phyloP scores from a whole-genome alignment of 768 basidiomycete genomes.

The Suillus lakei region DNA sequence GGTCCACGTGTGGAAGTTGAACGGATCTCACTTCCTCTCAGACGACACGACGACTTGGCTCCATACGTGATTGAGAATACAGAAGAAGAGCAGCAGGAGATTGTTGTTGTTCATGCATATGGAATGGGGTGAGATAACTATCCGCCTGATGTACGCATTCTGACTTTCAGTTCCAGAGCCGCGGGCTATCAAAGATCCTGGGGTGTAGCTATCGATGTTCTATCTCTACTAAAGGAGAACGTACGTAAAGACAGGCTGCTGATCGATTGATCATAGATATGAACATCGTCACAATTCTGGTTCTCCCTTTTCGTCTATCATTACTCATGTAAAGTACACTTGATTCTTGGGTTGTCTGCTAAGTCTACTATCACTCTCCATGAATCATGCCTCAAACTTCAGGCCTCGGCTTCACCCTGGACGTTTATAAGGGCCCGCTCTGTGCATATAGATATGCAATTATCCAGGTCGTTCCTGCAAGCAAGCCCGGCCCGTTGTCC shows the following conservation, averaged over 20 bases:
- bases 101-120: conserved; percentile 61
- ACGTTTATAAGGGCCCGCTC: no score
- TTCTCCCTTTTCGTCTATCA: not conserved
- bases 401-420: not conserved
- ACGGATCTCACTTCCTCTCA: conserved; percentile 39
- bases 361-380: not conserved
- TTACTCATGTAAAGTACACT: not conserved
- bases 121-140: conserved; percentile 53
- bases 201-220: conserved; percentile 46
- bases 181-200: conserved; percentile 47
- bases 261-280: not conserved
- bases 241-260: not conserved
- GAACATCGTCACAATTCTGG: not conserved
- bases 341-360: not conserved
- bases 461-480: no score
- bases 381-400: no score
- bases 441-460: no score
- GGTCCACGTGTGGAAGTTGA: conserved; percentile 63
- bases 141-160: conserved; percentile 16
- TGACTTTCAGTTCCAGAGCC: conserved; percentile 27
- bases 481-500: no score
- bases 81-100: conserved; percentile 26
- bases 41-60: conserved; percentile 11
- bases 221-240: conserved; percentile 25
- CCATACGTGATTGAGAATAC: conserved; percentile 11